Conservation (phyloP, 2,329 filamentous ascomycete genomes). For the Aspergillus sp. region DNA sequence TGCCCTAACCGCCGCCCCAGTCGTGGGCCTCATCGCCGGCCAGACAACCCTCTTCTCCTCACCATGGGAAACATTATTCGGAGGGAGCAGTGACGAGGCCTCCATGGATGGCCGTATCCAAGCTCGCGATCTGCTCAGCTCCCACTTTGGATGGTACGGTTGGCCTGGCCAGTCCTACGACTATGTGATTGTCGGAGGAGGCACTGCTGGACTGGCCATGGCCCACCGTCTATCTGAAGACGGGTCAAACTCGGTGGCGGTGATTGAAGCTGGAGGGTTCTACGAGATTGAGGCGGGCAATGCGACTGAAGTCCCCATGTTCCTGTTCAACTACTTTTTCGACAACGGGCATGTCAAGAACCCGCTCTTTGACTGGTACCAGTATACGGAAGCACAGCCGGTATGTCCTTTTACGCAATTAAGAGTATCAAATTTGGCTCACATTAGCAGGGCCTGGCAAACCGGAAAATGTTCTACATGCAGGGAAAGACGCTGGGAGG, state of each 20-base stretch:
- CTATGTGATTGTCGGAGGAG: constrained; percentile 36
- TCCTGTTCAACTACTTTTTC: neutral
- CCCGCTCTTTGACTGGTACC: neutral
- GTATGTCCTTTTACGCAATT: constrained; percentile 38
- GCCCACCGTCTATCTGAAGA: constrained; percentile 55
- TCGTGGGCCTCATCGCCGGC: neutral
- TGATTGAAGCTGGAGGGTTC: constrained; percentile 45
- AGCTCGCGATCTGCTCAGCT: neutral
- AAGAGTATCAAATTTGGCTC: constrained; percentile 45
- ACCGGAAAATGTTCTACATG: neutral
- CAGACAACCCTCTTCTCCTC: neutral
- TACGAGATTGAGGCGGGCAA: constrained; percentile 45
- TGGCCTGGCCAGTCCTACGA: constrained; percentile 21
- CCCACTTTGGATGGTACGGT: neutral
- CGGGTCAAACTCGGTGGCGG: constrained; percentile 34
- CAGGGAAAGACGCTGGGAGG: neutral
- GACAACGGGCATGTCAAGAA: neutral
- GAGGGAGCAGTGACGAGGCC: neutral
- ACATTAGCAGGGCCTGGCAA: neutral
- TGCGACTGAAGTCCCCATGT: neutral
- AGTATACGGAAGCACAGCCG: neutral
- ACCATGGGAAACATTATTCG: neutral
- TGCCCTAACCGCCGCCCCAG: neutral
- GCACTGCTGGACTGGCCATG: constrained; percentile 43
- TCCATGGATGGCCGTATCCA: neutral